Conservation (phyloP, 208 protist species). For the Tritrichomonas musculus region DNA sequence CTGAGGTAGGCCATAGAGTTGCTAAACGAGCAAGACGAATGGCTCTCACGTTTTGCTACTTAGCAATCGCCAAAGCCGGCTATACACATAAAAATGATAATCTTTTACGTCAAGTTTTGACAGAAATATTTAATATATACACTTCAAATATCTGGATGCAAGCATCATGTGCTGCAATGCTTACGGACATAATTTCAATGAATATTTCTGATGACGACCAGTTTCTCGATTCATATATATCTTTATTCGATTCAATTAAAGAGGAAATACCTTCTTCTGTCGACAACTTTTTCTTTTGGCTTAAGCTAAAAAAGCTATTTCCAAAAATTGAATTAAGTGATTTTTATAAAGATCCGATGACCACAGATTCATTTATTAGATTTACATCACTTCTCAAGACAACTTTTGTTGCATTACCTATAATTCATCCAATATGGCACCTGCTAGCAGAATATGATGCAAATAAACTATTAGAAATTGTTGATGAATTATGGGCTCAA, state of each 20-base stretch:
- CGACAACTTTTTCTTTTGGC: not conserved
- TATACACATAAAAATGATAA: not conserved
- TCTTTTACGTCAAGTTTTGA: not conserved
- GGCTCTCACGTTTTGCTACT: not conserved
- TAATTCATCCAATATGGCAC: slow-evolving; percentile 24
- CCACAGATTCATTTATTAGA: not conserved
- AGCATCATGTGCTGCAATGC: not conserved
- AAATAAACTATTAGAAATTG: not conserved
- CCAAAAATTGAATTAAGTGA: not conserved
- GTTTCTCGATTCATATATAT: not conserved
- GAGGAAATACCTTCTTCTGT: not conserved
- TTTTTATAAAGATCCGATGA: not conserved
- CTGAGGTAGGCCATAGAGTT: not conserved
- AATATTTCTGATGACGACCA: not conserved
- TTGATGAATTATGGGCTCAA: not conserved
- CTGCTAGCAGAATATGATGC: not conserved
- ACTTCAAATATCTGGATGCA: not conserved
- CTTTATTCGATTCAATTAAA: not conserved
- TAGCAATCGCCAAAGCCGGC: not conserved
- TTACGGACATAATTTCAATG: not conserved
- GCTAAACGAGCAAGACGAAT: not conserved
- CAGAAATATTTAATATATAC: not conserved
- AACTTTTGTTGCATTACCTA: not conserved
- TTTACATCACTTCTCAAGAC: not conserved
- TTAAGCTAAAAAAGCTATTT: not conserved